These are phyloP conservation scores for Exophiala spinifera DNA, from an alignment of 2,329 filamentous ascomycete genomes.

Conservation along the genomic window DNA sequence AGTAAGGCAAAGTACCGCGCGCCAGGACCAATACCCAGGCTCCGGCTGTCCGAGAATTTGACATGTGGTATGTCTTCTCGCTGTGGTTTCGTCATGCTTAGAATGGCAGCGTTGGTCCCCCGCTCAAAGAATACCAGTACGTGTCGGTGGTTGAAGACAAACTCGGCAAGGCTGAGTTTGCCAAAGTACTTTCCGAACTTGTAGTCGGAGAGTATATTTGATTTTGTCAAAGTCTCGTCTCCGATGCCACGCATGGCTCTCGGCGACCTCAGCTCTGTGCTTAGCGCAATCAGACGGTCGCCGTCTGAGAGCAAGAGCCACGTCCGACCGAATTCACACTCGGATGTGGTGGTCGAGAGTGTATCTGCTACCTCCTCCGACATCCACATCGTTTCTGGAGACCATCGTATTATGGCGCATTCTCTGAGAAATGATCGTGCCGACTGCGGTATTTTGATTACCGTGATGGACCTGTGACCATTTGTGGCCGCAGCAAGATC, in stretches of 20 bases:
- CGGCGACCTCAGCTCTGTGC: conserved; percentile 10
- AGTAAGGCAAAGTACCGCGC: conserved; percentile 19
- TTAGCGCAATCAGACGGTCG: conserved; percentile 19
- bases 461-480: conserved; percentile 10
- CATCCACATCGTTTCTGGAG: conserved; percentile 12
- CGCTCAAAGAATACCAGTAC: conserved; percentile 24
- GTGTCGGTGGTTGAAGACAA: conserved; percentile 24
- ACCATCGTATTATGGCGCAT: conserved; percentile 22
- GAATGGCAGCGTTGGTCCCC: conserved; percentile 17
- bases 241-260: conserved; percentile 3
- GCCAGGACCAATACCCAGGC: conserved; percentile 12
- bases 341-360: conserved; percentile 10
- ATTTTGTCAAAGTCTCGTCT: conserved; percentile 1
- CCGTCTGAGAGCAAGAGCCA: conserved; percentile 23
- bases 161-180: conserved; percentile 21
- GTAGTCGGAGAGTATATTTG: conserved; percentile 24
- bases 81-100: conserved; percentile 22
- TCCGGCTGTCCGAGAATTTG: conserved; percentile 23
- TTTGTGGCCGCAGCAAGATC: conserved; percentile 12
- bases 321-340: conserved; percentile 6
- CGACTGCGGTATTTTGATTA: conserved; percentile 5
- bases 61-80: conserved; percentile 23
- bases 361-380: conserved; percentile 1
- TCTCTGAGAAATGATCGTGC: conserved; percentile 8
- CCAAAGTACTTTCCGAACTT: conserved; percentile 22